Conservation (phyloP, 805 yeast species). For the Yueomyces sinensis region DNA sequence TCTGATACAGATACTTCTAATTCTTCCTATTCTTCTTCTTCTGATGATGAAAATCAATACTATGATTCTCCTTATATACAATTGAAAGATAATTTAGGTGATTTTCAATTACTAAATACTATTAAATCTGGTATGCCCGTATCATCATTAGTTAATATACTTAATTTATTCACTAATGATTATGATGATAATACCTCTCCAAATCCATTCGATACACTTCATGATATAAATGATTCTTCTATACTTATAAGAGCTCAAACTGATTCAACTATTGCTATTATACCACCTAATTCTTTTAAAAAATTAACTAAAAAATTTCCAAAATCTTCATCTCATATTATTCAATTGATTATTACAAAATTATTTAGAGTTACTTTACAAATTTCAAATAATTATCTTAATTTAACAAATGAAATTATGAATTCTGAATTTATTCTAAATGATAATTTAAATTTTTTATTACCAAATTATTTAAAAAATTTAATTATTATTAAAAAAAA, state of each 20-base stretch:
- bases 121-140: conserved; percentile 77
- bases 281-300: conserved; percentile 74
- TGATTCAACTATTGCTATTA: conserved; percentile 79
- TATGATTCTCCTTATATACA: conserved; percentile 19
- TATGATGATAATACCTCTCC: not conserved
- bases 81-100: conserved; percentile 19
- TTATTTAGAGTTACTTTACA: conserved; percentile 84
- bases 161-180: conserved; percentile 48
- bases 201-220: not conserved
- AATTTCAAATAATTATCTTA: conserved; percentile 78
- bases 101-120: conserved; percentile 64
- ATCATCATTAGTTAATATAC: conserved; percentile 67
- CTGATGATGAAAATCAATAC: conserved; percentile 23
- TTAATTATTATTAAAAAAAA: no score
- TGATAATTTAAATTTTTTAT: conserved; percentile 28
- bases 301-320: conserved; percentile 66
- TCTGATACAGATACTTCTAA: not conserved
- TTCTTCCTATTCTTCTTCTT: no score
- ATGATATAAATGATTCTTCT: conserved; percentile 9
- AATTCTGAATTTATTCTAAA: conserved; percentile 64
- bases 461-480: conserved; percentile 56
- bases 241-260: conserved; percentile 64
- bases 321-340: conserved; percentile 82
- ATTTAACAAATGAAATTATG: conserved; percentile 68
- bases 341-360: conserved; percentile 80